phyloP scores from a whole-genome alignment of 179 eudicot genomes.

The Camellia oleifera region DNA sequence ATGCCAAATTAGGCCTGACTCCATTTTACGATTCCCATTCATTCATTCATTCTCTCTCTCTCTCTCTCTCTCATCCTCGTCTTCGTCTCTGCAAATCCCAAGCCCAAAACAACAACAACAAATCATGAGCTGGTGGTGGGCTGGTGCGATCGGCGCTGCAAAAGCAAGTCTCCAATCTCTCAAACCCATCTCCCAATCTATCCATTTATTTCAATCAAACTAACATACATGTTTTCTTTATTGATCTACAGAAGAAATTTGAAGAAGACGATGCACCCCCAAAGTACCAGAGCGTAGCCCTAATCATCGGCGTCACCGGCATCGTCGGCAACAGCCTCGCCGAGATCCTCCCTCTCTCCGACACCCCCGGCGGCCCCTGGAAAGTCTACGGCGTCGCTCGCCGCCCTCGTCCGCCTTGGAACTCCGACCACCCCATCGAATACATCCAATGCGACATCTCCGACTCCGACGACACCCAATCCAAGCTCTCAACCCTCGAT shows the following conservation, averaged over 20 bases:
- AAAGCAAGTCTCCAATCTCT: background rate
- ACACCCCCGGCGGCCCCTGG: constrained; percentile 36
- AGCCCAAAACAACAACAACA: background rate
- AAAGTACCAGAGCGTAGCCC: constrained; percentile 27
- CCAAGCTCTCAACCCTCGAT: constrained; percentile 7
- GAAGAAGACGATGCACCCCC: constrained; percentile 24
- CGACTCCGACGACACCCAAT: constrained; percentile 14
- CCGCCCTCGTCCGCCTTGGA: constrained; percentile 25
- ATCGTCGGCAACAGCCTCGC: constrained; percentile 30
- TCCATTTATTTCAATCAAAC: background rate
- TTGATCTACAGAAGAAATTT: constrained; percentile 17
- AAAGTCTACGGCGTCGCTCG: constrained; percentile 31
- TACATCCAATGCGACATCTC: constrained; percentile 30
- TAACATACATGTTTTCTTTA: background rate
- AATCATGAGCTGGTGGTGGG: constrained; percentile 52
- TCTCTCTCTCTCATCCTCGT: background rate
- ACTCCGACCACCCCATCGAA: constrained; percentile 24
- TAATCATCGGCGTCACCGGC: constrained; percentile 26
- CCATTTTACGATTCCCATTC: too few relatives aligned
- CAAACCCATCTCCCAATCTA: background rate
- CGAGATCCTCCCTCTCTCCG: constrained; percentile 32
- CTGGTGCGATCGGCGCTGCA: constrained; percentile 37
- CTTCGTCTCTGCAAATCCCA: background rate
- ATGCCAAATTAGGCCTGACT: too few relatives aligned
- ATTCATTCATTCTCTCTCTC: background rate